These are phyloP conservation scores for Ceratopteris richardii DNA, from an alignment of 75 land plant genomes.

Conservation along the genomic window DNA sequence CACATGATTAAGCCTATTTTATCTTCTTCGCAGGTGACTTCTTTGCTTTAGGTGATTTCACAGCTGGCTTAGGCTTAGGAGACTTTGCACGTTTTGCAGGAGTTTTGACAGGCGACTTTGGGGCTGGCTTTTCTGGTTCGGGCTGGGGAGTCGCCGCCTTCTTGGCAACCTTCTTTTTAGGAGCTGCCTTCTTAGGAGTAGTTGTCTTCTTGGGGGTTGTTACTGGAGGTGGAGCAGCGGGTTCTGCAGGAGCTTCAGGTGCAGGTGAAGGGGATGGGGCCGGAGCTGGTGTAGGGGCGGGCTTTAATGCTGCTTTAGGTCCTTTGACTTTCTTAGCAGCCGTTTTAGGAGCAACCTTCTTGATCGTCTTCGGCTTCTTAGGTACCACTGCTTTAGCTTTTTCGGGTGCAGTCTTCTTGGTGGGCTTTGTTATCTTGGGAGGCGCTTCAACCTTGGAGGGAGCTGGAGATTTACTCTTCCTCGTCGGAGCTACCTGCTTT, in stretches of 20 bases:
- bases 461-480: not conserved
- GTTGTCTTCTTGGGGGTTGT: constrained; percentile 7
- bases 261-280: constrained; percentile 16
- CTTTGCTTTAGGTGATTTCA: no score
- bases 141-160: constrained; percentile 21
- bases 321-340: no score
- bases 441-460: not conserved
- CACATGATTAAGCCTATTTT: no score
- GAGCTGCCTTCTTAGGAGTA: constrained; percentile 11
- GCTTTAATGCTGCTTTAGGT: constrained; percentile 8
- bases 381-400: constrained; percentile 8
- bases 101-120: no score
- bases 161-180: constrained; percentile 30
- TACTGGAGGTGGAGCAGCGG: constrained; percentile 1
- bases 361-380: constrained; percentile 13
- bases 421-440: not conserved
- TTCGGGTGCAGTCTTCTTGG: constrained; percentile 2
- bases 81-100: no score
- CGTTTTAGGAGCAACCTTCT: not conserved
- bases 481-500: constrained; percentile 5
- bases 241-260: no score
- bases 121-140: not conserved
- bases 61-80: no score
- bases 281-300: constrained; percentile 9
- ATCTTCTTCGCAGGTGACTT: no score